Base-by-base conservation (phyloP, 2,329 filamentous ascomycete species). In the Aspergillus aculeatinus region DNA sequence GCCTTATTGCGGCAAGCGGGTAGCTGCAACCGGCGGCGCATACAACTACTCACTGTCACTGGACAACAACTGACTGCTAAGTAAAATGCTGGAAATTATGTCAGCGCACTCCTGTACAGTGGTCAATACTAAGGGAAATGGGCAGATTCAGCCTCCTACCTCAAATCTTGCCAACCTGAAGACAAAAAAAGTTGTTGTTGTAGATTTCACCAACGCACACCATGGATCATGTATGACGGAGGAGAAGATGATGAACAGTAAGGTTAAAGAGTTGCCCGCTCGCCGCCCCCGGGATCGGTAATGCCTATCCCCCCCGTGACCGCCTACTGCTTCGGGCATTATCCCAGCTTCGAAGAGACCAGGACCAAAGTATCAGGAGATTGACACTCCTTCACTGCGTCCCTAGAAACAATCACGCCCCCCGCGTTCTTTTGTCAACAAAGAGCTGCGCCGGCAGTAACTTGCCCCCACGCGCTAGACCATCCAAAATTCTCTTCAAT, bases 301-400 rank as follows among this genome's bases (percentile, higher is more conserved):
- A 56, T 50, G 51, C 57, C 27, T 33, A 5, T 6, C 19, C 6
- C 6, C 6, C 5, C 16, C 19, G 50, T 61, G 53, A 59, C 63
- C 63, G 63, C 63, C 60, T 61, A 55, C 59, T 51, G 3, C 21
- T 59, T 51, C 21, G 9, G 50, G 59, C 60, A 44, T 47, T 53
- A 61, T 59, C 55, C 60, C 62, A 59, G 61, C 56, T 58, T 59
- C 35, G 53, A 58, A 42, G 57, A 58, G 50, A 59, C 60, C 53
- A 49, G 54, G 48, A 64, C 61, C 33, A 60, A 29, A 56, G 60
- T 59, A 64, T 58, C 61, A 51, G 58, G 55, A 59, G 58, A 61
- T 61, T 61, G 56, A 59, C 59, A 54, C 55, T 35, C 58, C 16
- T 56, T 44, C 31, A 59, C 48, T 52, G 54, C 52, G 51, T 63